Evolutionary conservation across 106 monocot genomes (phyloP).

Genomic region (Narthecium ossifragum): DNA sequence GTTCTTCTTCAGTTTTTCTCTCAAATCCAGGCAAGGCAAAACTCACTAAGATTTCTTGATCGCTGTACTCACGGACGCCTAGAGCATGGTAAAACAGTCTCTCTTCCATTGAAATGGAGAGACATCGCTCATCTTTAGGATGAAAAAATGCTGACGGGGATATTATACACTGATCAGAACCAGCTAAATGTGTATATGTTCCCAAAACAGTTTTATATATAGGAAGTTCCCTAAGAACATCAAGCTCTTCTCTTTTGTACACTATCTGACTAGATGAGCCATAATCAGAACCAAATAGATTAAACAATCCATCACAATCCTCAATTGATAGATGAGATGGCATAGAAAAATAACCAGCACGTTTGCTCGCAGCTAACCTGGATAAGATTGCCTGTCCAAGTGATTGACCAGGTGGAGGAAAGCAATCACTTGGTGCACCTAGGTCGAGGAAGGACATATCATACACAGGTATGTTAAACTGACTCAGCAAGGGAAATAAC

Average conservation of each 20-base stretch:
- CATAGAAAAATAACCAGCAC: conserved; percentile 47
- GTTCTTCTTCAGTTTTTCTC: conserved; percentile 55
- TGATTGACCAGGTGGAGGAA: conserved; percentile 48
- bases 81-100: conserved; percentile 57
- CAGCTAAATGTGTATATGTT: conserved; percentile 51
- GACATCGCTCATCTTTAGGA: conserved; percentile 60
- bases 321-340: conserved; percentile 58
- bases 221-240: conserved; percentile 66
- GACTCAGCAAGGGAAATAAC: conserved; percentile 57
- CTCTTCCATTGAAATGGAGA: conserved; percentile 39
- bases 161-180: conserved; percentile 53
- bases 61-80: conserved; percentile 58
- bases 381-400: conserved; percentile 56
- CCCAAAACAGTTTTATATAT: conserved; percentile 77
- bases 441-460: conserved; percentile 65
- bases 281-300: conserved; percentile 63
- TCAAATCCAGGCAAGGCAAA: conserved; percentile 93
- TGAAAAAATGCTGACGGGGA: conserved; percentile 74
- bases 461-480: conserved; percentile 78
- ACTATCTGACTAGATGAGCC: conserved; percentile 20
- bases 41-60: conserved; percentile 71
- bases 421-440: conserved; percentile 32
- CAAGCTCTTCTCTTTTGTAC: conserved; percentile 79
- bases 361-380: conserved; percentile 64
- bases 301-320: conserved; percentile 71